phyloP scores from a whole-genome alignment of 192 early-diverging fungal genomes.

The Paraglomus brasilianum region DNA sequence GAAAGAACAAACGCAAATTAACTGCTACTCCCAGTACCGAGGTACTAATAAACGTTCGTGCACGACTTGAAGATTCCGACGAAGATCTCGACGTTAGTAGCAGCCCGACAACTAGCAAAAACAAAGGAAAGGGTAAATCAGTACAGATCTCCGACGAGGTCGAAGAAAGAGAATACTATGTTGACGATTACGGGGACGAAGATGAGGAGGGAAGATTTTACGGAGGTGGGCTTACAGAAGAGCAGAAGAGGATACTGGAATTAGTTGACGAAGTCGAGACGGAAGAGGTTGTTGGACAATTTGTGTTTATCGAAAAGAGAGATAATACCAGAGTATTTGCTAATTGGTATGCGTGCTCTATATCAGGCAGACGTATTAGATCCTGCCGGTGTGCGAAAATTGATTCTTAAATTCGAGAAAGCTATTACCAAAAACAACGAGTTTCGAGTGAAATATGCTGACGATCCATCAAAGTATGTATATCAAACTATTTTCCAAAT shows the following conservation, averaged over 20 bases:
- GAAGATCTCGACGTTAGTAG: slow-evolving; percentile 17
- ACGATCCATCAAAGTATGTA: slow-evolving; percentile 60
- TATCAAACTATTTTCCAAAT: not conserved
- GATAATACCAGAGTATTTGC: not conserved
- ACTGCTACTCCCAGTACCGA: slow-evolving; percentile 41
- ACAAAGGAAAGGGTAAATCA: slow-evolving; percentile 6
- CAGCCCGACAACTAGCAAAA: not conserved
- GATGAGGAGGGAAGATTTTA: slow-evolving; percentile 79
- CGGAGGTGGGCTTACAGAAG: slow-evolving; percentile 76
- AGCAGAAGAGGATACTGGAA: slow-evolving; percentile 75
- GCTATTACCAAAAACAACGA: slow-evolving; percentile 86
- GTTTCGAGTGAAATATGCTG: slow-evolving; percentile 74
- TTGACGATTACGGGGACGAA: slow-evolving; percentile 47
- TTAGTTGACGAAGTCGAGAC: slow-evolving; percentile 84
- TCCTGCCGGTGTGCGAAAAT: slow-evolving; percentile 61
- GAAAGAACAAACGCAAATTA: slow-evolving; percentile 52
- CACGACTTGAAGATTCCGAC: slow-evolving; percentile 33
- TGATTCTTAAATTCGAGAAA: slow-evolving; percentile 82
- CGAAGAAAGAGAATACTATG: slow-evolving; percentile 35
- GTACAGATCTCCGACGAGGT: slow-evolving; percentile 33
- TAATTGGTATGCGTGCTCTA: not conserved
- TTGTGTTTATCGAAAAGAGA: not conserved
- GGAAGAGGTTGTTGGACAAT: slow-evolving; percentile 51
- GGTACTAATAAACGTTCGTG: slow-evolving; percentile 41
- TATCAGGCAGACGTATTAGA: slow-evolving; percentile 54